phyloP scores from a whole-genome alignment of 768 basidiomycete species.

The Tephrocybe sp. region DNA sequence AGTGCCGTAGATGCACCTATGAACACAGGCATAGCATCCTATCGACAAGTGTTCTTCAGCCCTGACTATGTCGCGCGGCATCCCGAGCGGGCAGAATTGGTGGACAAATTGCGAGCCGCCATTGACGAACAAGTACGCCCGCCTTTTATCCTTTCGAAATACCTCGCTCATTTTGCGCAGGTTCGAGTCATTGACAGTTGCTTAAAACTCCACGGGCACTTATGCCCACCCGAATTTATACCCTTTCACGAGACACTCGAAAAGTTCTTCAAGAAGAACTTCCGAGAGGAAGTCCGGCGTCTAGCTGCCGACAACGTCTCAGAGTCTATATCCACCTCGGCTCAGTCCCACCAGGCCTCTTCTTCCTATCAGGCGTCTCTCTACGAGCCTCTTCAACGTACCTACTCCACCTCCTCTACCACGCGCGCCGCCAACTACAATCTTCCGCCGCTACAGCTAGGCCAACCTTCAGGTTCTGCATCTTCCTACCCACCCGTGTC shows the following conservation, averaged over 20 bases:
- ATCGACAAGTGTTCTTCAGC: slow-evolving; percentile 75
- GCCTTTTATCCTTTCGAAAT: not conserved
- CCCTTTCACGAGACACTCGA: slow-evolving; percentile 90
- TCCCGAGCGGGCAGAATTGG: slow-evolving; percentile 67
- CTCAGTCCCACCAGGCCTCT: slow-evolving; percentile 34
- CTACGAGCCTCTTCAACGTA: slow-evolving; percentile 50
- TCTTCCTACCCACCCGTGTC: slow-evolving; percentile 44
- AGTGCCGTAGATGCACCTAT: slow-evolving; percentile 80
- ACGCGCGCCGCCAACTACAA: slow-evolving; percentile 40
- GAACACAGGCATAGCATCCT: slow-evolving; percentile 75
- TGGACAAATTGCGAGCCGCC: slow-evolving; percentile 69
- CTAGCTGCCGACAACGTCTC: slow-evolving; percentile 59
- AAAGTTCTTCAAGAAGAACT: slow-evolving; percentile 83
- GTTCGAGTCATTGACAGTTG: slow-evolving; percentile 82
- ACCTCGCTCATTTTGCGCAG: slow-evolving; percentile 31
- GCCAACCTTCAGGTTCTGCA: slow-evolving; percentile 42
- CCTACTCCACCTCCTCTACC: slow-evolving; percentile 45
- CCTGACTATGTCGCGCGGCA: slow-evolving; percentile 65
- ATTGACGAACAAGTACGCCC: slow-evolving; percentile 81
- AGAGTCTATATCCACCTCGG: slow-evolving; percentile 44
- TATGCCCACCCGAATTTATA: slow-evolving; percentile 88
- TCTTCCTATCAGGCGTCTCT: slow-evolving; percentile 48
- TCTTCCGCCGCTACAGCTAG: slow-evolving; percentile 55
- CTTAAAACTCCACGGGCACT: slow-evolving; percentile 75
- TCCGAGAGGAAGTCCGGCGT: slow-evolving; percentile 77